These are phyloP conservation scores for Globisporangium spinosum DNA, from an alignment of 352 stramenopile genomes.

Conservation along the genomic window DNA sequence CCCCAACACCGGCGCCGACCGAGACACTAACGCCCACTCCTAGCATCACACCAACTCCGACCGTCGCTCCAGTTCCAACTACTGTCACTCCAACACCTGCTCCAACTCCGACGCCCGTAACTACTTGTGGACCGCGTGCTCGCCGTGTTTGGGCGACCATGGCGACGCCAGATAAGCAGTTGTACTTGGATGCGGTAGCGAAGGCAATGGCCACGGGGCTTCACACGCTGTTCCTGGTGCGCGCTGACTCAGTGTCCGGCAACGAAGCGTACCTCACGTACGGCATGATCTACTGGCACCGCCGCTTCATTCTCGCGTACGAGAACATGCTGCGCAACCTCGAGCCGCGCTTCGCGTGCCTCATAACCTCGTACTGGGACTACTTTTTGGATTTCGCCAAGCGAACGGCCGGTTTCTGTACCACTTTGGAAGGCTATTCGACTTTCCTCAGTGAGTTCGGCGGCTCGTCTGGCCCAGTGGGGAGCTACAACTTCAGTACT, in stretches of 20 bases:
- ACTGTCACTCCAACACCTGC: no score
- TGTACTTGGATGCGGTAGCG: conserved; percentile 62
- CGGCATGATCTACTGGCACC: conserved; percentile 68
- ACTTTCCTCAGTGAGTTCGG: conserved; percentile 62
- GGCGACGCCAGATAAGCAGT: conserved; percentile 41
- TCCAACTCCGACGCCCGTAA: background rate
- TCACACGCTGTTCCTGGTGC: conserved; percentile 53
- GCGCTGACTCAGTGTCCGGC: conserved; percentile 34
- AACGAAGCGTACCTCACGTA: conserved; percentile 46
- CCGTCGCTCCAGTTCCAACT: no score
- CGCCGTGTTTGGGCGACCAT: conserved; percentile 47
- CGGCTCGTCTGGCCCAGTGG: conserved; percentile 26
- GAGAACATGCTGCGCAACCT: conserved; percentile 76
- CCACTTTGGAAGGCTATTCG: conserved; percentile 50
- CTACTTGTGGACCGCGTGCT: conserved; percentile 37
- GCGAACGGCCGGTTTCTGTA: conserved; percentile 29
- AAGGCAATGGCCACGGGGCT: conserved; percentile 45
- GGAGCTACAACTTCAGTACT: conserved; percentile 24
- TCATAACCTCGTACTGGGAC: conserved; percentile 82
- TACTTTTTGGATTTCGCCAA: conserved; percentile 67
- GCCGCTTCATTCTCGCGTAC: conserved; percentile 63
- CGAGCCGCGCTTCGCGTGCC: conserved; percentile 46
- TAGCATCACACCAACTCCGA: no score
- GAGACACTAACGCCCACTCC: no score
- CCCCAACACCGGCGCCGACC: conserved; percentile 12